Evolutionary conservation across 306 rosid species (phyloP).

Genomic region (Trichosanthes truncata): DNA sequence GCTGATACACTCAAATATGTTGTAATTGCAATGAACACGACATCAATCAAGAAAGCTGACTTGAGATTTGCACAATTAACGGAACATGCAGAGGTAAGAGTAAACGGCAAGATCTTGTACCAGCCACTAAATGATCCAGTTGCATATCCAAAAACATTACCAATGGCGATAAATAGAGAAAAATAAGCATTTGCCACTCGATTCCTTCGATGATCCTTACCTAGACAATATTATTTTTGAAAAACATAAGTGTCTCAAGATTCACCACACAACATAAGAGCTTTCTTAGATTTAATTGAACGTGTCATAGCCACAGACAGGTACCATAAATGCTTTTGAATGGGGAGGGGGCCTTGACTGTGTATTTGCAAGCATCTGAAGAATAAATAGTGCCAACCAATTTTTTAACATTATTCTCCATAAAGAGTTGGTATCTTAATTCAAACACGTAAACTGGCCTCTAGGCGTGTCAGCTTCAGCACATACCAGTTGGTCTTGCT

Average conservation of each 20-base stretch:
- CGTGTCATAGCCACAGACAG: not conserved
- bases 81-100: slow-evolving; percentile 54
- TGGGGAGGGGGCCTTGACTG: not conserved
- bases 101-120: slow-evolving; percentile 68
- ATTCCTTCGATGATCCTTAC: slow-evolving; percentile 82
- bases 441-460: not conserved
- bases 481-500: not conserved
- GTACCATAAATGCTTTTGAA: not conserved
- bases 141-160: slow-evolving; percentile 85
- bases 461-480: not conserved
- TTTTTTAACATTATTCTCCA: not conserved
- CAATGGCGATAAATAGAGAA: slow-evolving; percentile 90
- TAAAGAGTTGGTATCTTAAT: not conserved
- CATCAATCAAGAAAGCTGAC: slow-evolving; percentile 73
- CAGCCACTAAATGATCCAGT: slow-evolving; percentile 84
- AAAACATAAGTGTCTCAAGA: slow-evolving; percentile 29
- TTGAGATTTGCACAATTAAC: slow-evolving; percentile 90
- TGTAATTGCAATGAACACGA: slow-evolving; percentile 52
- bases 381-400: not conserved
- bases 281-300: slow-evolving; percentile 1
- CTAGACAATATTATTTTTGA: slow-evolving; percentile 23
- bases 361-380: not conserved
- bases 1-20: slow-evolving; percentile 55
- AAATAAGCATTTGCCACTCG: slow-evolving; percentile 93
- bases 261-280: slow-evolving; percentile 56